Base-by-base conservation (phyloP, 768 basidiomycete genomes). In the Paxillus rubicundulus region DNA sequence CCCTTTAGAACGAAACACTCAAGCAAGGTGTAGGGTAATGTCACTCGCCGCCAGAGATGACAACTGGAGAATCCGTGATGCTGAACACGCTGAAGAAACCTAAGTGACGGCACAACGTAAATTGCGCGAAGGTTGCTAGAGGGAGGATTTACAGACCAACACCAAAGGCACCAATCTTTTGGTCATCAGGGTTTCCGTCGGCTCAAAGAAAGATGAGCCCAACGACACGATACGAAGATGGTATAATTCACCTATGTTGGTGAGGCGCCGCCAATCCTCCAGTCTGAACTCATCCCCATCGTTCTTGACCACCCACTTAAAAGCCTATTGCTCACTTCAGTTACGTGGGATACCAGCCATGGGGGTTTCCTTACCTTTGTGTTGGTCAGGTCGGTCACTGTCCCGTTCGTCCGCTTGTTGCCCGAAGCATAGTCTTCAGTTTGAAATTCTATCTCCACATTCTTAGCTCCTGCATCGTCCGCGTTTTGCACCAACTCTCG, bases 401-500 rank as follows among this genome's bases (percentile, higher is more conserved):
- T 18, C 37, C 37, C 37, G 17, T 38, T n/a, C 16, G 9, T 18
- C 37, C 8, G 17, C n/a, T 38, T 38, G 1, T 39, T 9, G 16
- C 21, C 12, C 9, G 21, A 2, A 21, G 57, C 27, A 34, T 48
- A 59, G 27, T 45, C 47, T 39, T 58, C 49, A 5, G 74, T 72
- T 32, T 69, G 62, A 54, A 74, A 75, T 20, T 67, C 67, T 12
- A 76, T 71, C 56, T 72, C 63, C 27, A 74, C 70, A 2, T 53
- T 54, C 30, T 56, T 63, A 1, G 73, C 65, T 9, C 65, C 68
- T 1, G 72, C 77, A 64, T 81, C 79, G 53, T 79, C 78, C 9
- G 79, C 77, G 57, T 82, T 82, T 61, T 82, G 80, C 6, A 81
- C 60, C 17, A 82, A 65, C 58, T 82, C 81, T 45, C 81, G 64